These are phyloP conservation scores for Vaccinium myrtillus DNA, from an alignment of 148 eudicot species.

Conservation along the genomic window DNA sequence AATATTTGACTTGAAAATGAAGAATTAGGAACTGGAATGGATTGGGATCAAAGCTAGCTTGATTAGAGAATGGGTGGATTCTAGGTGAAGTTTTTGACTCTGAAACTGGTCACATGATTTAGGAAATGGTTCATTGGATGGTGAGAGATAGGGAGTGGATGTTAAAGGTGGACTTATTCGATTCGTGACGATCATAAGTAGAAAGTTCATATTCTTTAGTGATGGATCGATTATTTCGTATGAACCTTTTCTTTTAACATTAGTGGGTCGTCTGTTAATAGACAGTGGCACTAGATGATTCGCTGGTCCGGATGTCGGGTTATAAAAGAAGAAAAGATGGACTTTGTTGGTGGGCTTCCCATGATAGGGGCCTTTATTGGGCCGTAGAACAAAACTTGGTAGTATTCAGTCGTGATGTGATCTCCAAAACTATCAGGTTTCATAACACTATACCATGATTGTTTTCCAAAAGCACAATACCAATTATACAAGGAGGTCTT, in stretches of 20 bases:
- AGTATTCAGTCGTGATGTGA: background rate
- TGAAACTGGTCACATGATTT: background rate
- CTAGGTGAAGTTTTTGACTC: background rate
- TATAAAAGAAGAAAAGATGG: background rate
- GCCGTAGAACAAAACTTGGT: background rate
- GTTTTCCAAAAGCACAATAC: background rate
- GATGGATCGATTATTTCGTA: too few species aligned
- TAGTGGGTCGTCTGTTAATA: background rate
- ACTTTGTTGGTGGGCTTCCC: background rate
- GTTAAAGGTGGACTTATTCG: background rate
- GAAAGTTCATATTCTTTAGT: too few species aligned
- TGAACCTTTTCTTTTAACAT: too few species aligned
- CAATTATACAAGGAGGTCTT: background rate
- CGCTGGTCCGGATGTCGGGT: background rate
- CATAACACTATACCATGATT: background rate
- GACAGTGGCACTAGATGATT: background rate
- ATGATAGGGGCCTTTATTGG: background rate
- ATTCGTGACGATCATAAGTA: too few species aligned
- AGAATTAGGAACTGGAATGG: background rate
- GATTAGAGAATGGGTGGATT: background rate
- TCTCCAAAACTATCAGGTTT: background rate
- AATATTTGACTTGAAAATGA: background rate
- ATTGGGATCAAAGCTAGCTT: constrained; percentile 1
- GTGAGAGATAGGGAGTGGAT: background rate
- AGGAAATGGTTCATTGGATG: background rate